Base-by-base conservation (phyloP, 108 stramenopile species). In the Skeletonema costatum region DNA sequence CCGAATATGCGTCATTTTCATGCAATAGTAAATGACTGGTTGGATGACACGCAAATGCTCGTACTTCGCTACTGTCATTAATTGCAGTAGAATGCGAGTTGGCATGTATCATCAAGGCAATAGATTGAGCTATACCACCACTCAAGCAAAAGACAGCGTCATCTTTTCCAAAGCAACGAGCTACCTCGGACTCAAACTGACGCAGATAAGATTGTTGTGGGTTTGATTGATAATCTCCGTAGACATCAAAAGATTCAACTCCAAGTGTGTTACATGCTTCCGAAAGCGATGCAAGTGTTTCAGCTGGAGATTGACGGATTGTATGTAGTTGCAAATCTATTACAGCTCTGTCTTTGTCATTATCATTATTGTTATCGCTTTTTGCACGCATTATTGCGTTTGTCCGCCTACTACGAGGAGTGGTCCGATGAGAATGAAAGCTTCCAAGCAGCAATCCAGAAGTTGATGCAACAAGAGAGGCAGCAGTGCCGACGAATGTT, bases 121-220 rank as follows among this genome's bases (percentile, higher is more conserved):
- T 93, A 33, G 68, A 69, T 61, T 93, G 91, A 32, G 93, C 92
- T 92, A 94, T 90, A 19, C 89, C 91, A 42, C 93, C 95, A 42
- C 84, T 87, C 12, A 90, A 87, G 73, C 92, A 81, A 75, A 94
- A 93, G 1, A 96, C 83, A 12, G 82, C 91, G 69, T 93, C 95
- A 46, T 89, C 90, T 63, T 87, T 90, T 12, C 87, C 87, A 66
- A 96, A 86, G 58, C 82, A 66, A 2, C 68, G 0, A 16, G 89
- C 82, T 35, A 96, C 39, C 66, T 92, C 86, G 4, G 68, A 66
- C 81, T 96, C 92, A 67, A 96, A 91, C 21, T 66, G 42, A 8
- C 89, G 71, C 2, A 96, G 74, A 71, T 73, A 90, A 7, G 89
- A 89, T 17, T 38, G 32, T 19, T 83, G 33, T 38, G 29, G 14